Percentiles rank a stretch among this genome's conserved stretches.
Evolutionary conservation across 352 stramenopile species (phyloP).

Genomic region (Globisporangium cederbergense): DNA sequence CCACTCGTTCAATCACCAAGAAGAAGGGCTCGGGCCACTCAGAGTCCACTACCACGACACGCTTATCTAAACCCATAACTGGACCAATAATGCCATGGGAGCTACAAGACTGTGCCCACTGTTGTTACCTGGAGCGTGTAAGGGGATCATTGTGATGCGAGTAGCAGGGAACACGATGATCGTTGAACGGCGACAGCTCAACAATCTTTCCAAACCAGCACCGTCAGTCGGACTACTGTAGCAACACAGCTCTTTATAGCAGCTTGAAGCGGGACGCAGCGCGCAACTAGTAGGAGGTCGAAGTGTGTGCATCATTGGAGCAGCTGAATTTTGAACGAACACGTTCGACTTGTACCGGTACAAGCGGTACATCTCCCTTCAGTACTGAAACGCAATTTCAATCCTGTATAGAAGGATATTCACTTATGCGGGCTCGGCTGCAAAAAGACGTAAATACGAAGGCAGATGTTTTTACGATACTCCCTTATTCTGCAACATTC

Average conservation of each 20-base stretch:
- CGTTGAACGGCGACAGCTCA: neutral
- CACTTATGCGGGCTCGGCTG: neutral
- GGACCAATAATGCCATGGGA: too few relatives aligned
- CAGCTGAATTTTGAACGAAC: neutral
- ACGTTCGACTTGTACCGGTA: neutral
- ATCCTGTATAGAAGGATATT: neutral
- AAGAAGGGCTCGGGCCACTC: too few relatives aligned
- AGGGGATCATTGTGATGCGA: neutral
- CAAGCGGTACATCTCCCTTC: too few relatives aligned
- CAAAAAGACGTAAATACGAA: too few relatives aligned
- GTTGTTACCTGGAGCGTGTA: neutral
- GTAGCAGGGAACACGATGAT: neutral
- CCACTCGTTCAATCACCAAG: too few relatives aligned
- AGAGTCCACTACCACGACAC: too few relatives aligned
- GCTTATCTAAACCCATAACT: too few relatives aligned
- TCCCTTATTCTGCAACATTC: too few relatives aligned
- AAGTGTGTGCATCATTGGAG: neutral
- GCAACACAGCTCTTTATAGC: neutral
- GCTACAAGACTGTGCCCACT: neutral
- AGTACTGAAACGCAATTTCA: neutral
- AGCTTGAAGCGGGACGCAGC: neutral
- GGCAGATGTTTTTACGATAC: too few relatives aligned
- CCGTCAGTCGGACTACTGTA: neutral
- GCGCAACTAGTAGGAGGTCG: neutral
- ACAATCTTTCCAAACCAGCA: neutral